Percentiles rank a stretch among this genome's conserved stretches.
Conservation (phyloP, 768 basidiomycete genomes). For the Paxillus involutus region DNA sequence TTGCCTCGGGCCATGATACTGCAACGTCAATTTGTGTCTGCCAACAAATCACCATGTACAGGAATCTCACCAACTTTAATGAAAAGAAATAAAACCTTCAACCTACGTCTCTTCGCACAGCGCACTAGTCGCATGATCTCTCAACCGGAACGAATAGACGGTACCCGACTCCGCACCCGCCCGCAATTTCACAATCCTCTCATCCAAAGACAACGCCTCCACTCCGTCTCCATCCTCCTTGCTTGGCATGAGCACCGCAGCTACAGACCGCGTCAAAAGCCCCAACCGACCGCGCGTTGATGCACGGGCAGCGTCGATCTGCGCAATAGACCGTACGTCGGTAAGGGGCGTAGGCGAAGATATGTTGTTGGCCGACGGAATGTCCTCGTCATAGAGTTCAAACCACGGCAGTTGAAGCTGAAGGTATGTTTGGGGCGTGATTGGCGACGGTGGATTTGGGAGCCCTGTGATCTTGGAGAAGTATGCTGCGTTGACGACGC, state of each 20-base stretch:
- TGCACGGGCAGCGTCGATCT: not conserved
- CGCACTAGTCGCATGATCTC: not conserved
- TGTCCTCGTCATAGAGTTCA: conserved; percentile 15
- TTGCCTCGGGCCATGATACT: too few relatives aligned
- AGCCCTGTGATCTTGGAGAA: conserved; percentile 14
- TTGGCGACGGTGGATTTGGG: conserved; percentile 13
- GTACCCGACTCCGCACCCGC: too few relatives aligned
- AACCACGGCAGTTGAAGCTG: conserved; percentile 13
- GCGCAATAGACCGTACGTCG: not conserved
- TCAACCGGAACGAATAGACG: too few relatives aligned
- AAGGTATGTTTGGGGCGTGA: conserved; percentile 11
- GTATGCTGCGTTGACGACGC: conserved; percentile 12
- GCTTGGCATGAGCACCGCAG: too few relatives aligned
- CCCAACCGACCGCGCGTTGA: not conserved
- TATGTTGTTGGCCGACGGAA: conserved; percentile 11
- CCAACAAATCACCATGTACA: too few relatives aligned
- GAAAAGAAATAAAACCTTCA: too few relatives aligned
- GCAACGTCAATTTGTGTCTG: too few relatives aligned
- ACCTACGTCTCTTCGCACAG: too few relatives aligned
- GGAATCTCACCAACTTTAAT: too few relatives aligned
- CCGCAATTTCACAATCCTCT: not conserved
- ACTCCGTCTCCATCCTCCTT: too few relatives aligned
- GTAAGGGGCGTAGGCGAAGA: not conserved
- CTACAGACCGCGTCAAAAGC: not conserved
- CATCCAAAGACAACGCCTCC: not conserved